phyloP scores from a whole-genome alignment of 106 monocot species.

The Gastrodia elata region DNA sequence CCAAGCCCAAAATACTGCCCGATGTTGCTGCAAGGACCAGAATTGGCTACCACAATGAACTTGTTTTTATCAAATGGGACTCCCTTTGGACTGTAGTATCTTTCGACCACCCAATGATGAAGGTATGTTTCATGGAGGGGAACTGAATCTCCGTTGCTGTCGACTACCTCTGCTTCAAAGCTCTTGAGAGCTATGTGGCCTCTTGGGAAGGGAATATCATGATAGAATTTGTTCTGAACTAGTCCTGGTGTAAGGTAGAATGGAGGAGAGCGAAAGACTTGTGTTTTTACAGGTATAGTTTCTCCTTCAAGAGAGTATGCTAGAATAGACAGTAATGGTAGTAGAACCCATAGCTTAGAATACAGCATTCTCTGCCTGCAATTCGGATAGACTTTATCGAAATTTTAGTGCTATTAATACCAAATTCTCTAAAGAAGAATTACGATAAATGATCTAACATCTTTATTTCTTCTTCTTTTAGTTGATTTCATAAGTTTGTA shows the following conservation, averaged over 20 bases:
- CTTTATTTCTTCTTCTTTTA: too few species aligned
- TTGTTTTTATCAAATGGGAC: not conserved
- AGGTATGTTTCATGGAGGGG: constrained; percentile 81
- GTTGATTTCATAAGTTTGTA: too few species aligned
- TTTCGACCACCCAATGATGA: constrained; percentile 63
- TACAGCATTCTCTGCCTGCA: constrained; percentile 9
- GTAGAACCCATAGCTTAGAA: constrained; percentile 5
- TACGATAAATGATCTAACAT: too few species aligned
- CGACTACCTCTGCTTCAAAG: constrained; percentile 63
- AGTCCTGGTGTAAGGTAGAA: constrained; percentile 44
- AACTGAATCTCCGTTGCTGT: constrained; percentile 40
- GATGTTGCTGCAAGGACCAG: constrained; percentile 43
- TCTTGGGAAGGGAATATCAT: constrained; percentile 52
- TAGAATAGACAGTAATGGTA: not conserved
- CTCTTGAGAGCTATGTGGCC: constrained; percentile 83
- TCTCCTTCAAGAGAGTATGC: not conserved
- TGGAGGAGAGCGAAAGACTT: constrained; percentile 51
- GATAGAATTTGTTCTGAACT: constrained; percentile 38
- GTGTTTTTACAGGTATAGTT: constrained; percentile 26
- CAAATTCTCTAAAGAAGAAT: too few species aligned
- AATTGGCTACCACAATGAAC: constrained; percentile 21
- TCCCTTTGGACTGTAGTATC: constrained; percentile 31
- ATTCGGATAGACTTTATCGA: too few species aligned
- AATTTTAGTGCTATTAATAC: too few species aligned
- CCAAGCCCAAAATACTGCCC: constrained; percentile 78